Conservation (phyloP, 1,139 yeast genomes). For the Fermentozyma sake region DNA sequence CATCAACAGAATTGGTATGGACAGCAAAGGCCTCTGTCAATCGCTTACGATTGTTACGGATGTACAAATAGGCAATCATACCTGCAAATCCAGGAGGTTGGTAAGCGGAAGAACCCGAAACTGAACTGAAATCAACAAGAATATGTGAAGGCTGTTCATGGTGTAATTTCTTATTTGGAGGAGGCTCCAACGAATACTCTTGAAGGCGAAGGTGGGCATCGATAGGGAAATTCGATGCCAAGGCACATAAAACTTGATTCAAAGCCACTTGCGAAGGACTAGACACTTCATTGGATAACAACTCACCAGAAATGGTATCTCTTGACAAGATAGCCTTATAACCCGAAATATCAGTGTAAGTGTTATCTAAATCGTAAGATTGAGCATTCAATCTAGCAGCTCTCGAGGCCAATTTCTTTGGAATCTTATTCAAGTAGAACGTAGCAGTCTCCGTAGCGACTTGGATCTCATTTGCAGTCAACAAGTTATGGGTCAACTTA, state of each 20-base stretch:
- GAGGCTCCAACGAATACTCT: conserved; percentile 37
- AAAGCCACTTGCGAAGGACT: conserved; percentile 61
- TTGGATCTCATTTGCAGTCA: conserved; percentile 55
- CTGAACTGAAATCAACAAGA: conserved; percentile 74
- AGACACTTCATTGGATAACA: conserved; percentile 41
- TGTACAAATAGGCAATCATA: conserved; percentile 67
- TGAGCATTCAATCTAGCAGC: conserved; percentile 37
- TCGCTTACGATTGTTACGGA: conserved; percentile 61
- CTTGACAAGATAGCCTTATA: conserved; percentile 69
- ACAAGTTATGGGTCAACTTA: conserved; percentile 50
- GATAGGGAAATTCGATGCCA: conserved; percentile 70
- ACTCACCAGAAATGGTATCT: conserved; percentile 57
- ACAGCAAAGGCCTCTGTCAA: conserved; percentile 81
- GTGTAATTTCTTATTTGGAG: conserved; percentile 41
- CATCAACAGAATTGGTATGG: conserved; percentile 54
- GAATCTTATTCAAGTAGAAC: conserved; percentile 56
- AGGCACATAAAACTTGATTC: conserved; percentile 66
- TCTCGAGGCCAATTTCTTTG: conserved; percentile 59
- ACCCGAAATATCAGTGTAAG: conserved; percentile 63
- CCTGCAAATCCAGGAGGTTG: conserved; percentile 70
- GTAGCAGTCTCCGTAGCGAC: conserved; percentile 58
- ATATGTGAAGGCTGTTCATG: conserved; percentile 68
- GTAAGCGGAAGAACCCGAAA: conserved; percentile 55
- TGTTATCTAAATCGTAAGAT: conserved; percentile 39
- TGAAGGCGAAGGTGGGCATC: conserved; percentile 30